Evolutionary conservation across 2,329 filamentous ascomycete genomes (phyloP), one percentile per base, ranked within the genome.

Genomic region (Sporothrix mexicana): DNA sequence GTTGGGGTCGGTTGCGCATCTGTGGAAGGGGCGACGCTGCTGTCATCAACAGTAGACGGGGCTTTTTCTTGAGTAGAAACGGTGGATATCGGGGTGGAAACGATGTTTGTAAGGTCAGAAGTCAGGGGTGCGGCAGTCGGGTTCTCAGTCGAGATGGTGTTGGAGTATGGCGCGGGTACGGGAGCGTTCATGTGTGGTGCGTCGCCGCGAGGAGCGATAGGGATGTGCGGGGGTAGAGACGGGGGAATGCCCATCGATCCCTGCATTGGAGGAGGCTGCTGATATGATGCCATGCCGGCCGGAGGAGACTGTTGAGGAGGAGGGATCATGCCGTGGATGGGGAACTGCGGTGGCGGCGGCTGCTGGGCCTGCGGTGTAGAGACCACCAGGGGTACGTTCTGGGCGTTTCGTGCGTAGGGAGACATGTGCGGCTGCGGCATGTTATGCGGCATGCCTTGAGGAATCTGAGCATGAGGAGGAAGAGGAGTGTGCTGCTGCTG

Each of bases 321-420:
- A 43, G 41, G 59, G 13, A 49, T 9, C 15, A 20, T 36, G 12
- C 57, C 47, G 59, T 66, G 57, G 45, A 62, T 20, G 36, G 45
- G 55, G 3, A 43, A 49, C 17, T 61, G 53, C n/a, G 68, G 53
- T 13, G 68, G 68, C n/a, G 57, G 51, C 43, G 70, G 71, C 79
- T 72, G 72, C 79, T 87, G 83, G 78, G 89, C 86, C 82, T 89
- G 85, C 75, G 90, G 82, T 72, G 89, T 85, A 71, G 87, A 84
- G 79, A 88, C 80, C 12, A 79, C 75, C 12, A 79, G 74, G 76
- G 84, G 78, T 76, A 81, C 79, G 36, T 71, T 62, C 41, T 59
- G 72, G 45, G 55, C 61, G 36, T 41, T 55, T n/a, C 62, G 61
- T 8, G 55, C 30, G 17, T 25, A 73, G 45, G 51, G 41, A 12